Conservation (phyloP, 306 rosid genomes). For the Dalbergia oliveri region DNA sequence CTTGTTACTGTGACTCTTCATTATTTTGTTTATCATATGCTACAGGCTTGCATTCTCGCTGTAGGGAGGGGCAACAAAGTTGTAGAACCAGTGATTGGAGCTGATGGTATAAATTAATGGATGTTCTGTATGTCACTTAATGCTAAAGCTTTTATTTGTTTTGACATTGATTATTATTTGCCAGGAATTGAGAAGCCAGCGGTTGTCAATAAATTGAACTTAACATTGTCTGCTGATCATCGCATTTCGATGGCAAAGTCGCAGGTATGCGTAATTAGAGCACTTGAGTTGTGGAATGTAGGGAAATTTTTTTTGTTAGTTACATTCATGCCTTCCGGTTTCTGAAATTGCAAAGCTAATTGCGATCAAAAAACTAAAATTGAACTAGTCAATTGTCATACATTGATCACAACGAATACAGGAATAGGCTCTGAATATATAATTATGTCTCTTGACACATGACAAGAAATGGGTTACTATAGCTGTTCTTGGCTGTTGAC, state of each 20-base stretch:
- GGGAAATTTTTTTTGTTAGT: not conserved
- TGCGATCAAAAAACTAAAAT: constrained; percentile 8
- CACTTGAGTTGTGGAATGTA: constrained; percentile 32
- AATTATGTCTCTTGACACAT: not conserved
- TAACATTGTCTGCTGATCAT: constrained; percentile 93
- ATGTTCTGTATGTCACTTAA: constrained; percentile 32
- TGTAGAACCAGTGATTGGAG: constrained; percentile 75
- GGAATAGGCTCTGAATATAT: not conserved
- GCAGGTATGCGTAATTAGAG: constrained; percentile 70
- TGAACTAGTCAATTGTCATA: not conserved
- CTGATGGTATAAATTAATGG: constrained; percentile 71
- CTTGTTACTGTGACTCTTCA: not conserved
- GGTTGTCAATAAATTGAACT: constrained; percentile 73
- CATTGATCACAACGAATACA: not conserved
- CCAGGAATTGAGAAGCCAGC: constrained; percentile 87
- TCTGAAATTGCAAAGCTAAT: constrained; percentile 9
- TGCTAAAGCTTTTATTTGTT: constrained; percentile 35
- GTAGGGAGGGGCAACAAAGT: constrained; percentile 98
- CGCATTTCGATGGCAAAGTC: constrained; percentile 96
- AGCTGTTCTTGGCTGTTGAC: constrained; percentile 2
- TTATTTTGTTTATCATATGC: constrained; percentile 38
- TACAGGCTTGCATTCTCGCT: constrained; percentile 97
- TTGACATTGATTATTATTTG: constrained; percentile 44
- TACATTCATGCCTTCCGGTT: constrained; percentile 18
- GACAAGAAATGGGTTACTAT: not conserved